These are phyloP conservation scores for Pythium vanterpoolii DNA, from an alignment of 352 stramenopile genomes.

Conservation along the genomic window DNA sequence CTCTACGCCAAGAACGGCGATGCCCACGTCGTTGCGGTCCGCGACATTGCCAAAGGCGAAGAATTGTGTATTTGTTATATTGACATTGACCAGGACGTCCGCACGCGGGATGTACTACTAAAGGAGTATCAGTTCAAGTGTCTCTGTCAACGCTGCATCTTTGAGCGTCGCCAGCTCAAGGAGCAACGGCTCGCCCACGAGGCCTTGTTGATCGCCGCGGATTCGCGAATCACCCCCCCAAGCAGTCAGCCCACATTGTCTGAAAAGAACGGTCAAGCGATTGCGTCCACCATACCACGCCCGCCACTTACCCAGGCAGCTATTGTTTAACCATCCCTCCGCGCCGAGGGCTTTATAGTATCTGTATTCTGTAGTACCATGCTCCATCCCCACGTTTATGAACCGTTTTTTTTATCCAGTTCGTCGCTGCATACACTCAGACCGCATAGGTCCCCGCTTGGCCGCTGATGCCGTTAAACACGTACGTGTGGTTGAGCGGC, in stretches of 20 bases:
- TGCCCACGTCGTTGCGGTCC: constrained; percentile 31
- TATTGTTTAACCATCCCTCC: not conserved
- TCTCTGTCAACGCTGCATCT: constrained; percentile 55
- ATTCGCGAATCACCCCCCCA: not conserved
- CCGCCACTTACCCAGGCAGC: not conserved
- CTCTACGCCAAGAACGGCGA: constrained; percentile 47
- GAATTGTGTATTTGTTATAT: constrained; percentile 97
- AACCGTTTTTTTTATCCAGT: too few relatives aligned
- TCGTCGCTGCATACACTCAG: constrained; percentile 29
- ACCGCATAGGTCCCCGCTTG: constrained; percentile 66
- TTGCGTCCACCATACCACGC: too few relatives aligned
- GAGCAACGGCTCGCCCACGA: constrained; percentile 3
- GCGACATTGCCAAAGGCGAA: constrained; percentile 68
- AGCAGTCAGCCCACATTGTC: constrained; percentile 2
- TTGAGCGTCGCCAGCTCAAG: constrained; percentile 32
- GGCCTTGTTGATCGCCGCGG: not conserved
- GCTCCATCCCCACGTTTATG: too few relatives aligned
- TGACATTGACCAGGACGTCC: constrained; percentile 72
- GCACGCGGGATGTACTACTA: constrained; percentile 60
- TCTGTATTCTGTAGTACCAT: constrained; percentile 7
- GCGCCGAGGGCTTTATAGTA: not conserved
- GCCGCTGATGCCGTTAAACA: constrained; percentile 97
- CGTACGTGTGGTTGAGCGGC: constrained; percentile 95
- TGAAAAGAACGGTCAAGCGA: not conserved
- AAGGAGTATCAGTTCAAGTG: constrained; percentile 84